These are phyloP conservation scores for Talaromyces thailandensis DNA, from an alignment of 495 filamentous ascomycete genomes.

Conservation along the genomic window DNA sequence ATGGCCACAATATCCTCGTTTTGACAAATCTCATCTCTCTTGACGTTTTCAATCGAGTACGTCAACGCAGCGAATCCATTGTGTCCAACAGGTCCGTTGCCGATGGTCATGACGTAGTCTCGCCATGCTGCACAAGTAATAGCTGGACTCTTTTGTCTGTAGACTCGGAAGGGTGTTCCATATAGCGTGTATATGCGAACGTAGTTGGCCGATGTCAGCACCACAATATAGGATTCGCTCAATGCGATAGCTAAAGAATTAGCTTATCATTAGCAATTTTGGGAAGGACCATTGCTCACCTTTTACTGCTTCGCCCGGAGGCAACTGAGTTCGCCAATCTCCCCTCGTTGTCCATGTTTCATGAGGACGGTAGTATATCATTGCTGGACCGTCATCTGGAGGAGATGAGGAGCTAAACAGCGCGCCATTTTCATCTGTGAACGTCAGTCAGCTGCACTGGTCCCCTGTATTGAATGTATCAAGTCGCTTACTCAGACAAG, in stretches of 20 bases:
- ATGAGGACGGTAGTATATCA: conserved; percentile 93
- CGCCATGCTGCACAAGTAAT: conserved; percentile 89
- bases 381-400: conserved; percentile 56
- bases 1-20: conserved; percentile 86
- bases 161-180: conserved; percentile 79
- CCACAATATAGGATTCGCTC: conserved; percentile 82
- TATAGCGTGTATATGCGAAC: conserved; percentile 89
- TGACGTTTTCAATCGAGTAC: conserved; percentile 89
- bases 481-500: conserved; percentile 56
- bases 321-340: conserved; percentile 84
- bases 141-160: conserved; percentile 84
- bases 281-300: conserved; percentile 20
- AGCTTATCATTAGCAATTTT: neutral
- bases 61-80: conserved; percentile 62
- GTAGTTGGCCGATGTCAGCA: conserved; percentile 75
- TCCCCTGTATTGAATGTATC: neutral
- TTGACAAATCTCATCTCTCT: conserved; percentile 85
- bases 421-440: conserved; percentile 66
- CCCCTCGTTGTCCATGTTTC: conserved; percentile 88
- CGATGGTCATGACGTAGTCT: conserved; percentile 89
- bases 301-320: conserved; percentile 67
- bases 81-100: conserved; percentile 76
- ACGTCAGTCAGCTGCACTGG: conserved; percentile 5
- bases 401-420: conserved; percentile 73
- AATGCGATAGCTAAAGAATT: conserved; percentile 64